These are phyloP conservation scores for Cutaneotrichosporon cutaneum DNA, from an alignment of 1,284 basidiomycete species.

Conservation along the genomic window DNA sequence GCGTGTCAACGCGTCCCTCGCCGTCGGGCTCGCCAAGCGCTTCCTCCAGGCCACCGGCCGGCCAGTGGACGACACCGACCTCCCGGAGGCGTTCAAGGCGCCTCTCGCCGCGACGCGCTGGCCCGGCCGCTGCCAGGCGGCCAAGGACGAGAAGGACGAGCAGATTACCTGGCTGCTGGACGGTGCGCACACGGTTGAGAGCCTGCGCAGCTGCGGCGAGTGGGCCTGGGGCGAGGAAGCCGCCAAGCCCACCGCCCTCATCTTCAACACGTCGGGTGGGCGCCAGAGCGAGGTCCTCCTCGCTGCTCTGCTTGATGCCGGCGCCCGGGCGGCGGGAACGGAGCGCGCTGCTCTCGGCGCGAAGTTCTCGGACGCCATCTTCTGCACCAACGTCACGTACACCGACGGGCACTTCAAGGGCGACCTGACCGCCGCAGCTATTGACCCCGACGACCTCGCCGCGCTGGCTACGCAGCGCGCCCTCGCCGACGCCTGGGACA, in stretches of 20 bases:
- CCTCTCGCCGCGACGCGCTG: conserved; percentile 74
- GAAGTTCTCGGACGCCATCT: conserved; percentile 79
- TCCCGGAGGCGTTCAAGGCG: conserved; percentile 61
- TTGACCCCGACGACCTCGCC: conserved; percentile 64
- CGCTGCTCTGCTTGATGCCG: conserved; percentile 57
- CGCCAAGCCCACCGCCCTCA: conserved; percentile 60
- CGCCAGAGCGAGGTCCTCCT: conserved; percentile 77
- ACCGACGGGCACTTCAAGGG: conserved; percentile 83
- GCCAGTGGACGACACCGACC: conserved; percentile 36
- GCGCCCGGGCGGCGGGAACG: conserved; percentile 32
- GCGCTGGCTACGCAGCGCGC: conserved; percentile 73
- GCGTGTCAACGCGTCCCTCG: conserved; percentile 82
- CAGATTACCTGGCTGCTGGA: conserved; percentile 82
- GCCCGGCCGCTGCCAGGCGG: conserved; percentile 91
- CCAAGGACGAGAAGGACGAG: conserved; percentile 26
- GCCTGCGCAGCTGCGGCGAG: conserved; percentile 76
- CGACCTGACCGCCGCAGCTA: conserved; percentile 69
- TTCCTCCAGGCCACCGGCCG: conserved; percentile 61
- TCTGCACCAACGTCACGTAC: conserved; percentile 96
- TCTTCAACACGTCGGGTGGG: conserved; percentile 96
- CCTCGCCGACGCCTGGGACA: conserved; percentile 71
- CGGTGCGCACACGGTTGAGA: conserved; percentile 93
- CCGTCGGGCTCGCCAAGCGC: conserved; percentile 68
- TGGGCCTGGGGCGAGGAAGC: conserved; percentile 61
- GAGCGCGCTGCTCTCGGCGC: conserved; percentile 54